Percentiles rank a stretch among this genome's conserved stretches.
Conservation (phyloP, 169 alveolate genomes). For the Perkinsus olseni region DNA sequence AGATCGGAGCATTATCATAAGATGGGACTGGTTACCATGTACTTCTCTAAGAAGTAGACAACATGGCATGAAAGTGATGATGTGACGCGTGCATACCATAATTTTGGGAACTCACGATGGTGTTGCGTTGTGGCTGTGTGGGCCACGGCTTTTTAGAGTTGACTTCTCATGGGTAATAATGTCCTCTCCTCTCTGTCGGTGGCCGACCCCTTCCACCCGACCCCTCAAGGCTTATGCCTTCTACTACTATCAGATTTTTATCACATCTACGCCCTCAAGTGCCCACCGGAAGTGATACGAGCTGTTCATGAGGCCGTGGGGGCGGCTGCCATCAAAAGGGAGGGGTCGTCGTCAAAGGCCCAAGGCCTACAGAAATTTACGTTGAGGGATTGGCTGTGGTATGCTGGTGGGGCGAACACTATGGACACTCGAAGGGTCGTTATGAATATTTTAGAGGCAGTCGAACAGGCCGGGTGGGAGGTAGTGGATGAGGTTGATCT, state of each 20-base stretch:
- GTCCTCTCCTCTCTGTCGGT: not conserved
- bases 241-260: not conserved
- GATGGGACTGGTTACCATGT: not conserved
- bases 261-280: not conserved
- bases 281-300: not conserved
- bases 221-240: not conserved
- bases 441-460: not conserved
- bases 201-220: not conserved
- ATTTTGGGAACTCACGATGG: not conserved
- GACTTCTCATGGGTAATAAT: not conserved
- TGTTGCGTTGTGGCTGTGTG: not conserved
- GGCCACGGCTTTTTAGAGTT: not conserved
- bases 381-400: not conserved
- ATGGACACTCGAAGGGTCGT: not conserved
- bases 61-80: not conserved
- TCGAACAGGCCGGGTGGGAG: not conserved
- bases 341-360: not conserved
- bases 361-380: not conserved
- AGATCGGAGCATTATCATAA: not conserved
- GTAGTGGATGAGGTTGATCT: not conserved
- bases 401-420: not conserved
- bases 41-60: not conserved
- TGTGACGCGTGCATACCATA: not conserved
- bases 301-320: not conserved
- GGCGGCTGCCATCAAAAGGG: not conserved